Evolutionary conservation across 2,329 filamentous ascomycete genomes (phyloP), one percentile per base, ranked within the genome.

Genomic region (Apiospora arundinis): DNA sequence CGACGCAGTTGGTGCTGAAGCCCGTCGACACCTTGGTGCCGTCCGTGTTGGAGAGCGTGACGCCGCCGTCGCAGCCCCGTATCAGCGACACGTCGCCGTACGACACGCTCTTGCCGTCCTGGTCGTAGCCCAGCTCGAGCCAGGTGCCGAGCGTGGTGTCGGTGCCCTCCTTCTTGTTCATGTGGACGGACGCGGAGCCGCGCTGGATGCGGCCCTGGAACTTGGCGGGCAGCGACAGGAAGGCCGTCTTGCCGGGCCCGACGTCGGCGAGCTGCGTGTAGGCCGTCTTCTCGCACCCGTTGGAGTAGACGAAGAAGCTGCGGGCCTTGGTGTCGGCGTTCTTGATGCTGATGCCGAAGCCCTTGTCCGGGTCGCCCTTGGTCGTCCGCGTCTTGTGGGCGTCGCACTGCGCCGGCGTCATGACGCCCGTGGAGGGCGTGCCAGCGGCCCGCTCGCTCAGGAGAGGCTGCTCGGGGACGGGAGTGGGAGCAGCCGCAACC

Each of bases 141-240:
- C 74, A 76, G 1, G 73, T 76, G 8, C 71, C 73, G 2, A 75
- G 68, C 9, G 42, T 14, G 25, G 74, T 73, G 21, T 74, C 44
- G 16, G 48, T 18, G n/a, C 74, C 74, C 28, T 48, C 45, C 18
- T 21, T n/a, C 32, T 23, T 37, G 49, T 71, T 65, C 8, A 75
- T 67, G 32, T 73, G 74, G 11, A 70, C 66, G 8, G 32, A 28
- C 21, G 72, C 46, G 21, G 70, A 69, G 32, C 74, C 74, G 45
- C 74, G 74, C 46, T 72, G 71, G 67, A 75, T 25, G 40, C 74
- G 74, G 68, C 74, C 74, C 45, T 75, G 70, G 71, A 75, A 75
- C 1, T n/a, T 16, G 6, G 49, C 25, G 2, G 73, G 72, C 1
- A 75, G 71, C 44, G 71, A 46, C 2, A 75, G 25, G 72, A 75